Evolutionary conservation across 148 eudicot species (phyloP), one percentile per base, ranked within the genome.

Genomic region (Rhododendron griersonianum): DNA sequence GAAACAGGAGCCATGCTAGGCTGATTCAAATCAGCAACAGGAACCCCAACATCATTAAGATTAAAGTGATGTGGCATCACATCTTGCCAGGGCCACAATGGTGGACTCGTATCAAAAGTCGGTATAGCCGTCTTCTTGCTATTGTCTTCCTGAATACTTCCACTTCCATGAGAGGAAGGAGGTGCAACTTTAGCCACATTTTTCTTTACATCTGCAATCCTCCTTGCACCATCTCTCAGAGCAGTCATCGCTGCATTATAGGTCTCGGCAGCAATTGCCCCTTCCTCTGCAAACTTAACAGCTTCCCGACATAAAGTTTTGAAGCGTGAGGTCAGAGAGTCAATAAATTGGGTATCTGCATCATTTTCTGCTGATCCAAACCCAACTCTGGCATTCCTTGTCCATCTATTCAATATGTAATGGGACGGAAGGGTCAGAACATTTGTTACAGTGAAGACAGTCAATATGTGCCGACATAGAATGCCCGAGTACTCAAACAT

Each of bases 371-470:
- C 84, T 35, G 63, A 39, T 23, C 63, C 82, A 84, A 41, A 48
- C 16, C 67, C 84, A 79, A 53, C 53, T 88, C 81, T 88, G 37
- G 90, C 90, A 86, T 88, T 88, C 67, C 63, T 57, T 18, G 86
- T 88, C 90, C 90, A 88, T 80, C 90, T 85, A 57, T 84, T 88
- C 78, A 86, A 75, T 73, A 88, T 86, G 69, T 86, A 88, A 71
- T 86, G 88, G 57, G 88, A 84, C 80, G 90, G 90, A 25, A 88
- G 84, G 55, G 86, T 88, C n/a, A 88, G 86, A 55, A 88, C 86
- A 84, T 86, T 88, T 45, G 90, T 88, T 73, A 88, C 90, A 11
- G 88, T 88, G 81, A 88, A 88, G 45, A 88, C 90, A 55, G 90
- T 88, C 30, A 88, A 51, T 69, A 88, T 88, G 61, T 88, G 90